A percentile compares a stretch with the other conserved stretches of the same genome.
phyloP scores from a whole-genome alignment of 495 filamentous ascomycete genomes.

The Aspergillus cristatus region DNA sequence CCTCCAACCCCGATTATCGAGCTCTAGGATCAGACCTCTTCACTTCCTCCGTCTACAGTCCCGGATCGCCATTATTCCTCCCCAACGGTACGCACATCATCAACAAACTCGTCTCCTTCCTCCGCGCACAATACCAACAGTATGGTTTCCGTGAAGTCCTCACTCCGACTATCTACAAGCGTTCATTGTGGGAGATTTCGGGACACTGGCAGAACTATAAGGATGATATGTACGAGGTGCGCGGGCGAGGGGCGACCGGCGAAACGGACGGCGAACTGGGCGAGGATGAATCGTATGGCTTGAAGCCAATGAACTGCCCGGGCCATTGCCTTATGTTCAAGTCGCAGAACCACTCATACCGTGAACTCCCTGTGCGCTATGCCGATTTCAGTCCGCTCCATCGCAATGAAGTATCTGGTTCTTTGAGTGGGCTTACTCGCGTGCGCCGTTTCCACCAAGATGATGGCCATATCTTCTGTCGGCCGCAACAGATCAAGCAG shows the following conservation, averaged over 20 bases:
- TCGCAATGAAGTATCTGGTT: conserved; percentile 81
- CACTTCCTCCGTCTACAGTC: conserved; percentile 67
- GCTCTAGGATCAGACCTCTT: conserved; percentile 65
- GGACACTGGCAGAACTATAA: conserved; percentile 93
- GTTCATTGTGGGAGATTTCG: conserved; percentile 76
- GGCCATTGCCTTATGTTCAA: conserved; percentile 87
- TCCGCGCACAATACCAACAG: conserved; percentile 75
- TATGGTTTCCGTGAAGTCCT: conserved; percentile 90
- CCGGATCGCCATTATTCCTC: conserved; percentile 81
- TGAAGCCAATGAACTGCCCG: conserved; percentile 97
- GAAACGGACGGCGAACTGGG: conserved; percentile 34
- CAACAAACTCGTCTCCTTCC: conserved; percentile 76
- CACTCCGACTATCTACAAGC: conserved; percentile 91
- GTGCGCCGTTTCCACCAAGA: conserved; percentile 94
- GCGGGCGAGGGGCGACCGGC: conserved; percentile 47
- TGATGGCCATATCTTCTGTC: conserved; percentile 92
- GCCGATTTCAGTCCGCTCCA: conserved; percentile 90
- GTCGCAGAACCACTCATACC: conserved; percentile 61
- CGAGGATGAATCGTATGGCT: conserved; percentile 71
- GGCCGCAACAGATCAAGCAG: conserved; percentile 67
- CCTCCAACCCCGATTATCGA: conserved; percentile 50
- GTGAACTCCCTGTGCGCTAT: conserved; percentile 80
- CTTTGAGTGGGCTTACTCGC: conserved; percentile 77
- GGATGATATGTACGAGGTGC: conserved; percentile 91
- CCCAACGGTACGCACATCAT: conserved; percentile 80